These are phyloP conservation scores for Fusarium mundagurra DNA, from an alignment of 2,329 filamentous ascomycete genomes.

Conservation along the genomic window DNA sequence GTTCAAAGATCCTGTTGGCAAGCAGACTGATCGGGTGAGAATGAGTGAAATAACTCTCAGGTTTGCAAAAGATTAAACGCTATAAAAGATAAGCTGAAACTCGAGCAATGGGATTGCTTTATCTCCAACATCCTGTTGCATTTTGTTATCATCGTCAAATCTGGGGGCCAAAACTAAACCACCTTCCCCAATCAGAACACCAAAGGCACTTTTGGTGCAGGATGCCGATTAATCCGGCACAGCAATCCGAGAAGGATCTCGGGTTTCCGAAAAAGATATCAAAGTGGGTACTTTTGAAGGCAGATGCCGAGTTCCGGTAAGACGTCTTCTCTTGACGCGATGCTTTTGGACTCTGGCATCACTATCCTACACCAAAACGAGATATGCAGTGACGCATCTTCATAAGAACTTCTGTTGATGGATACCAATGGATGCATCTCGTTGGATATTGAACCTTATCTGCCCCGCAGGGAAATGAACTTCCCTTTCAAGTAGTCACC, in stretches of 20 bases:
- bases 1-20: too few relatives aligned
- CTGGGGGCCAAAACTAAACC: not conserved
- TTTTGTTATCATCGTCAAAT: not conserved
- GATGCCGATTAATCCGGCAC: not conserved
- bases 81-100: too few relatives aligned
- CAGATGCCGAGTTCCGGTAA: not conserved
- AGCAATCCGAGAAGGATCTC: not conserved
- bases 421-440: rapidly evolving
- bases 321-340: not conserved
- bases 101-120: not conserved
- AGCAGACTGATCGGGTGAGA: rapidly evolving
- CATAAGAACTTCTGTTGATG: not conserved
- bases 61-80: not conserved
- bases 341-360: not conserved
- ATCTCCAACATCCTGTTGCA: not conserved
- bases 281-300: not conserved
- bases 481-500: not conserved
- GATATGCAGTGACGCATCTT: not conserved
- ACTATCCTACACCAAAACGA: not conserved
- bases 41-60: too few relatives aligned
- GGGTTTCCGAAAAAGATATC: not conserved
- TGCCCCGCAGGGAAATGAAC: not conserved
- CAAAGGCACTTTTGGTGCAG: not conserved
- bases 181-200: not conserved
- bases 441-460: not conserved